Evolutionary conservation across 2,329 filamentous ascomycete species (phyloP).

Genomic region (Hirsutella minnesotensis): DNA sequence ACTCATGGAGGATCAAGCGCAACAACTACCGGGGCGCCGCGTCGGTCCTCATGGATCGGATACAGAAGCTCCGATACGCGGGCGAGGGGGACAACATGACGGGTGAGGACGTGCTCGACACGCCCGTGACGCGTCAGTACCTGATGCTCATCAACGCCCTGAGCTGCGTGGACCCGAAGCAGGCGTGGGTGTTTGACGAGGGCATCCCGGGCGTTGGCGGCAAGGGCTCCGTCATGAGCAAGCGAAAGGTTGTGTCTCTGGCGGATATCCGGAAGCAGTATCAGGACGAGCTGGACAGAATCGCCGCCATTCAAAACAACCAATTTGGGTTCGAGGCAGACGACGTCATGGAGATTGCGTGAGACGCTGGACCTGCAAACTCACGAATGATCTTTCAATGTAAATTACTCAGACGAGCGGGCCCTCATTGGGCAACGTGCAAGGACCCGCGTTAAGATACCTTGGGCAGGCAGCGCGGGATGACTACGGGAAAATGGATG

Average conservation of each 20-base stretch:
- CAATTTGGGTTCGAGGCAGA: constrained; percentile 65
- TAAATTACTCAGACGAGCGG: too few species aligned
- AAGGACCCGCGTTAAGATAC: constrained; percentile 15
- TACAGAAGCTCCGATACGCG: constrained; percentile 47
- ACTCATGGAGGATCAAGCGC: constrained; percentile 77
- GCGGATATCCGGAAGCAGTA: constrained; percentile 82
- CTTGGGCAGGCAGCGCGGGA: constrained; percentile 15
- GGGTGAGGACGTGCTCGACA: constrained; percentile 47
- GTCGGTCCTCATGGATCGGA: constrained; percentile 48
- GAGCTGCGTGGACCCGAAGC: constrained; percentile 66
- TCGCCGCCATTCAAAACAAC: constrained; percentile 78
- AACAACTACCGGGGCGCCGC: constrained; percentile 77
- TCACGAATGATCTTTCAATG: neutral
- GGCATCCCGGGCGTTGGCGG: constrained; percentile 12
- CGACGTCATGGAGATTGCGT: constrained; percentile 42
- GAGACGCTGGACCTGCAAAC: constrained; percentile 5
- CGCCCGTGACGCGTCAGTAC: constrained; percentile 61
- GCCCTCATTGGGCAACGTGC: constrained; percentile 1
- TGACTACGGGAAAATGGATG: constrained; percentile 13
- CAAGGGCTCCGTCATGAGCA: constrained; percentile 19
- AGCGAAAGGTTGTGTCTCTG: constrained; percentile 72
- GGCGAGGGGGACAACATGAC: constrained; percentile 47
- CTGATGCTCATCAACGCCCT: constrained; percentile 88
- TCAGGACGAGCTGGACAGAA: constrained; percentile 77
- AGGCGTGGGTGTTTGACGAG: constrained; percentile 63